Evolutionary conservation across 768 basidiomycete species (phyloP).

Genomic region (Udeniomyces megalosporus): DNA sequence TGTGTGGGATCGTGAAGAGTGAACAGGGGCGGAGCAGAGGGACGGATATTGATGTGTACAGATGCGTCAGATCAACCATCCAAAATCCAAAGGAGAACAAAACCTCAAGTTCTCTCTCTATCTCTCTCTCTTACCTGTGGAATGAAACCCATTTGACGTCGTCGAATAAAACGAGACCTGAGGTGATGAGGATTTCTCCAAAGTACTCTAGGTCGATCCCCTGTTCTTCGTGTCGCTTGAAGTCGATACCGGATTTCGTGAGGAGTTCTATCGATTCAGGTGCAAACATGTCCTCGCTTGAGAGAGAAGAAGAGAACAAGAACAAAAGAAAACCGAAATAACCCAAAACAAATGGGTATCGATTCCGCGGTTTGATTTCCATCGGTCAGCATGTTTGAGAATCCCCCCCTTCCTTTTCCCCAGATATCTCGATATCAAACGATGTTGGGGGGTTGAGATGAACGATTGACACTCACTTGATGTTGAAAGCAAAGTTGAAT

Average conservation of each 20-base stretch:
- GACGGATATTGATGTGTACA: neutral
- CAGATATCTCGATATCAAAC: neutral
- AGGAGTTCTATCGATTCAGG: constrained; percentile 93
- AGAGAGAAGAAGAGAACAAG: neutral
- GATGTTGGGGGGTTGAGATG: neutral
- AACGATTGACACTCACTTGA: constrained; percentile 43
- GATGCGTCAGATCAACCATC: too few species aligned
- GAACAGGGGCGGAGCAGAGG: neutral
- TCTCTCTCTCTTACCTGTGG: constrained; percentile 62
- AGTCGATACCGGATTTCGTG: constrained; percentile 89
- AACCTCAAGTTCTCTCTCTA: neutral
- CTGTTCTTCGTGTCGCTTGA: constrained; percentile 77
- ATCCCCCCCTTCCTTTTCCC: neutral
- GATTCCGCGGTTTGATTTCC: too few species aligned
- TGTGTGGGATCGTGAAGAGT: constrained; percentile 28
- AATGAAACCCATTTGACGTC: constrained; percentile 96
- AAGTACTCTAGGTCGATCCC: constrained; percentile 89
- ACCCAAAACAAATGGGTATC: neutral
- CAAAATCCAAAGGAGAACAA: neutral
- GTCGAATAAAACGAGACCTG: constrained; percentile 71
- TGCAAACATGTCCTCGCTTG: constrained; percentile 85
- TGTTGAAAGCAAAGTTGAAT: constrained; percentile 91
- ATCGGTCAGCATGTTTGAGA: too few species aligned
- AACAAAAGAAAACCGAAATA: neutral
- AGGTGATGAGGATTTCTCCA: constrained; percentile 91